A percentile compares a stretch with the other conserved stretches of the same genome.
phyloP scores from a whole-genome alignment of 306 rosid species.

The Psophocarpus tetragonolobus region DNA sequence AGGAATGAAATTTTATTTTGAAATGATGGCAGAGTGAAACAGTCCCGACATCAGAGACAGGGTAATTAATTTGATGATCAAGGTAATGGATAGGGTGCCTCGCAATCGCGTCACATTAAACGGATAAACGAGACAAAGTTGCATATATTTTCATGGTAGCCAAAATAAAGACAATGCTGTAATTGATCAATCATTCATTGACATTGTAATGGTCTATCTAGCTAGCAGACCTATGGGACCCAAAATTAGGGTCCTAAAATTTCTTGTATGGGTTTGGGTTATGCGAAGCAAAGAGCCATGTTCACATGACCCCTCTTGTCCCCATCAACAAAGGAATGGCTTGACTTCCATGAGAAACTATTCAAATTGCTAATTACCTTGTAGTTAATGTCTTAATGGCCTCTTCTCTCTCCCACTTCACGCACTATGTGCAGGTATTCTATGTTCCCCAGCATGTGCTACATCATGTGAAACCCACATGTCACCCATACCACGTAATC shows the following conservation, averaged over 20 bases:
- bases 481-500: conserved; percentile 61
- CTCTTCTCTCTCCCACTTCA: no score
- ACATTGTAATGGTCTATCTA: conserved; percentile 30
- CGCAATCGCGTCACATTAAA: not conserved
- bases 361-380: not conserved
- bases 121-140: conserved; percentile 13
- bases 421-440: conserved; percentile 57
- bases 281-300: conserved; percentile 51
- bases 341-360: conserved; percentile 31
- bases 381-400: not conserved
- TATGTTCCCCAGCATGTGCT: conserved; percentile 68
- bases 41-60: not conserved
- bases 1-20: not conserved
- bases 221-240: conserved; percentile 55
- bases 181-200: conserved; percentile 61
- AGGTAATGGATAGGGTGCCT: conserved; percentile 27
- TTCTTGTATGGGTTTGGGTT: conserved; percentile 50
- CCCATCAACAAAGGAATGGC: conserved; percentile 47
- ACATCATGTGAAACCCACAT: conserved; percentile 75
- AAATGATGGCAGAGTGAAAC: not conserved
- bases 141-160: conserved; percentile 8
- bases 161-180: conserved; percentile 56
- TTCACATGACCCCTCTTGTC: conserved; percentile 71
- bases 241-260: conserved; percentile 41
- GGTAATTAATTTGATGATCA: not conserved